Conservation (phyloP, 129 eudicot genomes). For the Erigeron canadensis region DNA sequence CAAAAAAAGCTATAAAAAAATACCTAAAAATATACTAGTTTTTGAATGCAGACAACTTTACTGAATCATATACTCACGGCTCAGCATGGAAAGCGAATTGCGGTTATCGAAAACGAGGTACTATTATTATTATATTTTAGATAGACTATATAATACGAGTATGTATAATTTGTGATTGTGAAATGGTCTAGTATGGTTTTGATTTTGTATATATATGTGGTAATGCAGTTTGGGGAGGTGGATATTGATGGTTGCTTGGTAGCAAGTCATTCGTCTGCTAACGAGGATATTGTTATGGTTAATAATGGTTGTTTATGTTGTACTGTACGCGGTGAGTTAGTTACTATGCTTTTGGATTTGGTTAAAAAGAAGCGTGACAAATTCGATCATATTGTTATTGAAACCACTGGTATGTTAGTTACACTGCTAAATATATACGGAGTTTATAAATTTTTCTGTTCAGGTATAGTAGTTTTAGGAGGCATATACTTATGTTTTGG, state of each 20-base stretch:
- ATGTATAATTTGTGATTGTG: neutral
- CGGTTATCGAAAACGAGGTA: conserved; percentile 98
- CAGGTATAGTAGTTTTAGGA: neutral
- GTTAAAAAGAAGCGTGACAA: conserved; percentile 81
- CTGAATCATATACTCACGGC: conserved; percentile 92
- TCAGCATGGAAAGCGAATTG: conserved; percentile 93
- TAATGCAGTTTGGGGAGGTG: conserved; percentile 95
- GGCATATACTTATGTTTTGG: neutral
- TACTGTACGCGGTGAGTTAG: conserved; percentile 93
- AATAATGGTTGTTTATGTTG: conserved; percentile 96
- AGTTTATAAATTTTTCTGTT: neutral
- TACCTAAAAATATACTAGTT: conserved; percentile 7
- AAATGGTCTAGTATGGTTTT: neutral
- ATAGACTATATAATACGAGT: neutral
- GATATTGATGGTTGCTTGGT: conserved; percentile 93
- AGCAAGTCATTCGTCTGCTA: conserved; percentile 89
- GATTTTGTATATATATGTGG: neutral
- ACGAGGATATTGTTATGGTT: conserved; percentile 87
- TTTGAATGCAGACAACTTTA: conserved; percentile 70
- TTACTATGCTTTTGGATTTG: conserved; percentile 85
- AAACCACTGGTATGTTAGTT: conserved; percentile 72
- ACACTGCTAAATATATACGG: conserved; percentile 1
- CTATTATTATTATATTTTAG: neutral
- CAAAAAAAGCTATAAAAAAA: too few species aligned
- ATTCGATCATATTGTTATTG: conserved; percentile 93